These are phyloP conservation scores for Mollisia scopiformis DNA, from an alignment of 2,329 filamentous ascomycete species.

Conservation along the genomic window DNA sequence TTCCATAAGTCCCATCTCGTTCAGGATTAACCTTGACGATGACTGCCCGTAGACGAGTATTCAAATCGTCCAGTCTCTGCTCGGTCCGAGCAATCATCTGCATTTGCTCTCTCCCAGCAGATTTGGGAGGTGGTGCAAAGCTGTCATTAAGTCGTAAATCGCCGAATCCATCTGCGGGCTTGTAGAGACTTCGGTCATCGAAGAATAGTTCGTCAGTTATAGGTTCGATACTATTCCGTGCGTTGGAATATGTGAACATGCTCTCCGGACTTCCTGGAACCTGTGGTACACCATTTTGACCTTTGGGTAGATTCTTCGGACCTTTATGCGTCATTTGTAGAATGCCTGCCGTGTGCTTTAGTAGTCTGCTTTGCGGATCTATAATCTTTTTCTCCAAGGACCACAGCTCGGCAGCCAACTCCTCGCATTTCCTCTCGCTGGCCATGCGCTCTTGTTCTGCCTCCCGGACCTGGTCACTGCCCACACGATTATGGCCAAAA, in stretches of 20 bases:
- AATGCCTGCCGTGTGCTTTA: constrained; percentile 92
- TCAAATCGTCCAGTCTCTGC: constrained; percentile 68
- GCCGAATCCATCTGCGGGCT: constrained; percentile 58
- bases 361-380: constrained; percentile 72
- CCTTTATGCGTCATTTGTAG: constrained; percentile 86
- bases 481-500: constrained; percentile 46
- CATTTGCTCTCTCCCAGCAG: constrained; percentile 37
- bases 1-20: constrained; percentile 23
- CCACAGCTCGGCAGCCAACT: constrained; percentile 80
- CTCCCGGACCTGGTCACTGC: constrained; percentile 46
- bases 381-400: constrained; percentile 76
- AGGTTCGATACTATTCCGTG: constrained; percentile 60
- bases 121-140: constrained; percentile 16
- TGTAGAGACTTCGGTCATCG: constrained; percentile 77
- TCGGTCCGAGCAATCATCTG: constrained; percentile 64
- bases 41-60: constrained; percentile 66
- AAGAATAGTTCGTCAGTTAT: constrained; percentile 65
- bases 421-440: constrained; percentile 82
- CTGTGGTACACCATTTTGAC: constrained; percentile 42
- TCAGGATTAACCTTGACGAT: constrained; percentile 65
- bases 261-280: constrained; percentile 78
- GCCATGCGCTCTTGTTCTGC: constrained; percentile 75
- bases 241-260: constrained; percentile 69
- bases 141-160: constrained; percentile 27
- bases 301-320: constrained; percentile 51